Base-by-base conservation (phyloP, 2,329 filamentous ascomycete genomes). In the Exophiala spinifera region DNA sequence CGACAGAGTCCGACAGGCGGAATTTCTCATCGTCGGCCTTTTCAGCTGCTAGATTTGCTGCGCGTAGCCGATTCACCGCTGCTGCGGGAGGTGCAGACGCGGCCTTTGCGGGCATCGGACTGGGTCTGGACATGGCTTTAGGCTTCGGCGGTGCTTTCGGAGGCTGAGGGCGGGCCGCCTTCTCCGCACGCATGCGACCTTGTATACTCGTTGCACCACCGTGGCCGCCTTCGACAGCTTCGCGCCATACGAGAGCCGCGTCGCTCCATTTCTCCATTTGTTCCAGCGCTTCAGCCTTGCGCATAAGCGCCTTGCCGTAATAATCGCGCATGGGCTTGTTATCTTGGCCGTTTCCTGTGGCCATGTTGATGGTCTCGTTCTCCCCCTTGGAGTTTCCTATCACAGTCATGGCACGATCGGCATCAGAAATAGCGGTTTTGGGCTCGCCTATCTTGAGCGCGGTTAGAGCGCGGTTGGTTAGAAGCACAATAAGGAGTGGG, bases 261-360 rank as follows among this genome's bases (percentile, higher is more conserved):
- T 97, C 92, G 2, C 76, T 73, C 92, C 92, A 99, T 68, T 87
- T 89, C 74, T 99, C 94, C 78, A 99, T 87, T 67, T 96, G 88
- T 70, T 99, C 94, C 6, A 97, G 78, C 1, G 91, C 94, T 72
- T 99, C 94, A 1, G 94, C 94, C 75, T 97, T 97, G 50, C 94
- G 87, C 74, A 89, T 92, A 25, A 97, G 75, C 0, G 92, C 92
- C 71, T 97, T 99, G 49, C 90, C 91, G 67, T 88, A 97, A 59
- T 96, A 88, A 15, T 96, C 91, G 60, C 84, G 87, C 89, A 99
- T 95, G 45, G 92, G 87, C 62, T 95, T 94, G 17, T 76, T 75
- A 52, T 86, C 79, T 31, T 84, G 28, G 11, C 28, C 80, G n/a
- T 78, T 77, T 6, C 74, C 73, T 51, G 80, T 80, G 4, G 76